phyloP scores from a whole-genome alignment of 768 basidiomycete genomes.

The Serendipita sp. region DNA sequence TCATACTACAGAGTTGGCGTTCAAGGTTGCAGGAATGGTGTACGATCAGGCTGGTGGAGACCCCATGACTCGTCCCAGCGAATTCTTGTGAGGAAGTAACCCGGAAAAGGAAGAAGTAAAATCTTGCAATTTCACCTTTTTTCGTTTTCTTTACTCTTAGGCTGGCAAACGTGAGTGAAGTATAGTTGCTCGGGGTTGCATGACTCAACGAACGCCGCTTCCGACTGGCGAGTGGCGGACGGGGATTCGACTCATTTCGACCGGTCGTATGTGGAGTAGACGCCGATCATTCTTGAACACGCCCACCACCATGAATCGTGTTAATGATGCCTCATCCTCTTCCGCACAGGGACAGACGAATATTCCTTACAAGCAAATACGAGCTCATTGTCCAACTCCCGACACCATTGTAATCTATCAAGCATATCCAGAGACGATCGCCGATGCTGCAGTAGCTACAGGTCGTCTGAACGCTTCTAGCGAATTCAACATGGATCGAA shows the following conservation, averaged over 20 bases:
- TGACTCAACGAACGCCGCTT: background rate
- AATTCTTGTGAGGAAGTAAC: slow-evolving; percentile 42
- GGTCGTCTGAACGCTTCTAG: background rate
- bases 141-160: no score
- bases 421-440: background rate
- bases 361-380: slow-evolving; percentile 1
- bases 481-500: background rate
- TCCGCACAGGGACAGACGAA: no score
- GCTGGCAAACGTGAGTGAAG: background rate
- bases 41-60: slow-evolving; percentile 77
- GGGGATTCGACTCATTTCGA: background rate
- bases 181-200: background rate
- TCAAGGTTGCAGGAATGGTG: slow-evolving; percentile 69
- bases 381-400: background rate
- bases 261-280: background rate
- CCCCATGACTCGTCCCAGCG: slow-evolving; percentile 53
- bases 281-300: no score
- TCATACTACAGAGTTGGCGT: slow-evolving; percentile 50
- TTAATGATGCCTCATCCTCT: no score
- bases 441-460: background rate
- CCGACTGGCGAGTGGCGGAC: background rate
- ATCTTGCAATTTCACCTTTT: no score
- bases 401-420: background rate
- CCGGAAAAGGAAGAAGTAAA: background rate
- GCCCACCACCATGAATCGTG: no score